A percentile compares a stretch with the other conserved stretches of the same genome.
Conservation (phyloP, 2,329 filamentous ascomycete species). For the Niveomyces coronatus region DNA sequence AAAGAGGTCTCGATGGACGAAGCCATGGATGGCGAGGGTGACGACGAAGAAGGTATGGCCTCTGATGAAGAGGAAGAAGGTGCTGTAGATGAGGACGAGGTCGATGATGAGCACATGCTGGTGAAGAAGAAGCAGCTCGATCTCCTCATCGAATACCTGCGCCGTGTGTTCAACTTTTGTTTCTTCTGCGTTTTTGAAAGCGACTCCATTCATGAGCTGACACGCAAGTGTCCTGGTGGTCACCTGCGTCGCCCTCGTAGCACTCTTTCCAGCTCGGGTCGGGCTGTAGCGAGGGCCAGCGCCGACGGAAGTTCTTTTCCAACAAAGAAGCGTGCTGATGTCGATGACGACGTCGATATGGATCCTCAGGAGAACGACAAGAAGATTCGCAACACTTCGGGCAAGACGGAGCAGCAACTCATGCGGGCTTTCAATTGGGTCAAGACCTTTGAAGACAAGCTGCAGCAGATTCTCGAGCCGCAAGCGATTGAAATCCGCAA, state of each 20-base stretch:
- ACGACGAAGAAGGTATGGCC: constrained; percentile 62
- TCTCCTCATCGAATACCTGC: constrained; percentile 89
- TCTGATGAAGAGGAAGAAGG: constrained; percentile 72
- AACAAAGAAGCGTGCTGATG: constrained; percentile 65
- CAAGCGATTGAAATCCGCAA: constrained; percentile 81
- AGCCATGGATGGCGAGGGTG: constrained; percentile 53
- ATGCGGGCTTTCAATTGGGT: constrained; percentile 98
- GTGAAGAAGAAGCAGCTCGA: constrained; percentile 96
- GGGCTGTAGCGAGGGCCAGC: constrained; percentile 76
- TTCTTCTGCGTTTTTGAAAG: constrained; percentile 99
- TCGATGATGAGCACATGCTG: constrained; percentile 81
- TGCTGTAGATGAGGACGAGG: constrained; percentile 73
- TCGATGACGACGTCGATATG: constrained; percentile 50
- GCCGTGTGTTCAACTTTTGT: constrained; percentile 96
- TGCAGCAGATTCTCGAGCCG: constrained; percentile 84
- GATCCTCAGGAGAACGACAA: constrained; percentile 47
- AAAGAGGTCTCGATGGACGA: constrained; percentile 51
- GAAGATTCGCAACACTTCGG: constrained; percentile 57
- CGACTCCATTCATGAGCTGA: constrained; percentile 92
- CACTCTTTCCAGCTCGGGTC: constrained; percentile 72
- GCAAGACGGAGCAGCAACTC: constrained; percentile 82
- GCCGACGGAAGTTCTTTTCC: constrained; percentile 77
- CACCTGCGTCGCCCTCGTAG: constrained; percentile 85
- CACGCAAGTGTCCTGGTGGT: constrained; percentile 92
- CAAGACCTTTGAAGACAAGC: constrained; percentile 94